These are phyloP conservation scores for Teratosphaeria destructans DNA, from an alignment of 2,329 filamentous ascomycete species.

Conservation along the genomic window DNA sequence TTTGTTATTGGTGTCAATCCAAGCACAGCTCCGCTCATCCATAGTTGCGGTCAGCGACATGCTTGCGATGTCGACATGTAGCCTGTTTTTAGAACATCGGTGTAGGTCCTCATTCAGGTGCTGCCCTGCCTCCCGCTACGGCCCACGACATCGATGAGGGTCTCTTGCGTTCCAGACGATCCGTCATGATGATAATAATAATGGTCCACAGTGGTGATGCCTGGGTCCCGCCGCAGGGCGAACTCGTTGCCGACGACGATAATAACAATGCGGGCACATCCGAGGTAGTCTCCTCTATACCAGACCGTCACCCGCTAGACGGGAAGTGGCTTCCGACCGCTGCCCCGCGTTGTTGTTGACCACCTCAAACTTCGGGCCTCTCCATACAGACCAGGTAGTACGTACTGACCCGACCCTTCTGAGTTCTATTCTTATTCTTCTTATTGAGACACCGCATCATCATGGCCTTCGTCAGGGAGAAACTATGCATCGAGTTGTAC, in stretches of 20 bases:
- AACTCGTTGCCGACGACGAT: no score
- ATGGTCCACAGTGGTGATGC: neutral
- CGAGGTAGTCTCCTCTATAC: neutral
- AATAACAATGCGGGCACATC: no score
- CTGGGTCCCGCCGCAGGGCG: neutral
- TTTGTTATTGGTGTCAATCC: neutral
- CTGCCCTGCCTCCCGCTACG: no score
- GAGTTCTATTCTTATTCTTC: neutral
- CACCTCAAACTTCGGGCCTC: neutral
- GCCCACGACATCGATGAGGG: no score
- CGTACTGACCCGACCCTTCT: no score
- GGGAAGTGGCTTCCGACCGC: neutral
- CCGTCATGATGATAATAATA: neutral
- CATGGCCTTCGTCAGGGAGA: conserved; percentile 53
- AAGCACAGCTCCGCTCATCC: neutral
- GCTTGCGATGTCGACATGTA: neutral
- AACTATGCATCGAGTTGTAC: conserved; percentile 74
- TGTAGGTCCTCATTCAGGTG: neutral
- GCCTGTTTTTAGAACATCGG: neutral
- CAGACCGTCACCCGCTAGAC: no score
- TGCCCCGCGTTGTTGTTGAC: neutral
- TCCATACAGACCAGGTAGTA: no score
- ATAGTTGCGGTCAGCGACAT: neutral
- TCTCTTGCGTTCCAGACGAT: neutral
- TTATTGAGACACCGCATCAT: neutral